Evolutionary conservation across 2,329 filamentous ascomycete genomes (phyloP), one percentile per base, ranked within the genome.

Genomic region (Colletotrichum chrysophilum): DNA sequence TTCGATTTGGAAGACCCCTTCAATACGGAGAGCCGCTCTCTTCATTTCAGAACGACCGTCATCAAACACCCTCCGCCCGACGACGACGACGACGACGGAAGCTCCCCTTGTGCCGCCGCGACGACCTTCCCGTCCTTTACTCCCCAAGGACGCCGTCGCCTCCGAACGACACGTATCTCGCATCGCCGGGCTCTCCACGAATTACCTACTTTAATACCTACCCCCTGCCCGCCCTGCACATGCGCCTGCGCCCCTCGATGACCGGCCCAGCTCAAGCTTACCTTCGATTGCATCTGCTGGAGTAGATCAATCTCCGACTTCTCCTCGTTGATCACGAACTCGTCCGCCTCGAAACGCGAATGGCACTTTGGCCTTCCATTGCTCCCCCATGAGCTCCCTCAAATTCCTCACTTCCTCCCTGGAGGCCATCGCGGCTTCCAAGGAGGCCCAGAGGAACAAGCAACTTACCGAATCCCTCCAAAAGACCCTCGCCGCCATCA

Each of bases 401-500:
- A 96, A 98, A 81, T 99, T 99, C 84, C 95, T 99, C 81, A 93
- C 97, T 82, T 96, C 95, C 82, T 96, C 97, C 52, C 88, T 99
- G 83, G 97, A 98, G 88, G 93, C 93, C 83, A 98, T 99, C 82
- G 95, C 94, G 76, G 91, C 93, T 71, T 98, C 96, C 62, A 98
- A 96, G 86, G 96, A 99, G 87, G 96, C 96, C 68, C 91, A 94
- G 84, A 95, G 93, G 86, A 96, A 93, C 84, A 97, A 96, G 84
- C 93, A 95, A 81, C 90, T 99, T 55, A 92, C 91, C 77, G 96
- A 98, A 76, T 90, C 95, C 48, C 93, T 96, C 71, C 93, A 96
- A 80, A 93, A 92, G 80, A 97, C 97, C 34, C 89, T 98, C 81
- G 91, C 92, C 67, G 95, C 96, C 79, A 95, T 99, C 87, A 97